These are phyloP conservation scores for Lizanozyma gosingica DNA, from an alignment of 1,139 yeast genomes.

Conservation along the genomic window DNA sequence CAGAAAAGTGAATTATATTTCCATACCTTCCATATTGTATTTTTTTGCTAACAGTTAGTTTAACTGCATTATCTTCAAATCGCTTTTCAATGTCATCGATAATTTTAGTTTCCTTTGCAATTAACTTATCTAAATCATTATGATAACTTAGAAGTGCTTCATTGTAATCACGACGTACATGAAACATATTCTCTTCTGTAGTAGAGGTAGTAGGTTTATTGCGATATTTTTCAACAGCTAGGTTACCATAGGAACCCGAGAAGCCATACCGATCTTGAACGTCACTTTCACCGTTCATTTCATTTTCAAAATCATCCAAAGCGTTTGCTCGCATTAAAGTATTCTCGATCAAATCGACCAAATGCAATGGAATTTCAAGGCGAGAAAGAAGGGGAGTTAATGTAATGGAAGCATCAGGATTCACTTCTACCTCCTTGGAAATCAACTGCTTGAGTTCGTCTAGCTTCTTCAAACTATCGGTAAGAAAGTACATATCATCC, in stretches of 20 bases:
- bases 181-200: not conserved
- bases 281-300: slow-evolving; percentile 2
- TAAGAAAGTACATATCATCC: slow-evolving; percentile 20
- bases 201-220: not conserved
- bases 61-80: slow-evolving; percentile 20
- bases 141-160: slow-evolving; percentile 21
- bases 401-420: not conserved
- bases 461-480: slow-evolving; percentile 24
- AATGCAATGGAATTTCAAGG: not conserved
- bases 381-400: not conserved
- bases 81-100: slow-evolving; percentile 12
- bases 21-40: slow-evolving; percentile 21
- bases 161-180: slow-evolving; percentile 14
- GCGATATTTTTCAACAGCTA: slow-evolving; percentile 15
- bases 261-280: slow-evolving; percentile 2
- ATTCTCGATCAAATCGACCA: not conserved
- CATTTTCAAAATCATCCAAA: not conserved
- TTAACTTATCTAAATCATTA: slow-evolving; percentile 19
- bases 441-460: slow-evolving; percentile 17
- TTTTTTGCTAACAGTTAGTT: slow-evolving; percentile 19
- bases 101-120: slow-evolving; percentile 15
- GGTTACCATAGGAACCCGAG: slow-evolving; percentile 12
- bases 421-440: slow-evolving; percentile 10
- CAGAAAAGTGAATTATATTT: slow-evolving; percentile 27
- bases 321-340: not conserved